Evolutionary conservation across 108 stramenopile species (phyloP), one percentile per base, ranked within the genome.

Genomic region (Stephanodiscus triporus): DNA sequence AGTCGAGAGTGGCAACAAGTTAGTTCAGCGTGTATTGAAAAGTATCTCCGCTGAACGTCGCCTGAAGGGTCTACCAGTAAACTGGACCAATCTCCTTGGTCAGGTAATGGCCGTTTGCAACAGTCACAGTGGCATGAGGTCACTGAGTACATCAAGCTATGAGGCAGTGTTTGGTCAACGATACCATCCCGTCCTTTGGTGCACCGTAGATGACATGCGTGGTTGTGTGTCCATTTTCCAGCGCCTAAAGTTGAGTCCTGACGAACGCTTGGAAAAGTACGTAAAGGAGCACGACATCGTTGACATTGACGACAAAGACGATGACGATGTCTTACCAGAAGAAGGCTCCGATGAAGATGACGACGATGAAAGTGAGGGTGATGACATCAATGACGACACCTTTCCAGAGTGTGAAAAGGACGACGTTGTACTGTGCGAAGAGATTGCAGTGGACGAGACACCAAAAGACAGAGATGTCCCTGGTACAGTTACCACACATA

Each of bases 1-100:
- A 26, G 71, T 63, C 5, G 61, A 63, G 19, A 49, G 36, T 24
- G 36, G 20, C 50, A 72, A 72, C 50, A 63, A 72, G 71, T 50
- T 64, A 14, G 37, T 72, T 4, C 62, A 72, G 14, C 22, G 34
- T 4, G 53, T 72, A 4, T 37, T 72, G 9, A 16, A 20, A 4
- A 20, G 53, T 43, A 32, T 64, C 24, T 40, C 62, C 16, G 20
- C 24, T 0, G 57, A 59, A 26, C 6, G 13, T 32, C 23, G 9
- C 0, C 0, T 27, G 7, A 22, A 57, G n/a, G 32, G 55, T 10
- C 23, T 13, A 8, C 24, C 47, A 4, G 49, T 50, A 0, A 66
- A 66, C 26, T 66, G 65, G 43, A 50, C 65, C n/a, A 66, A 49
- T 7, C 32, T 40, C 19, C 65, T 66, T 66, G 65, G 65, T 27